Evolutionary conservation across 208 protist species (phyloP), one percentile per base, ranked within the genome.

Genomic region (Trypanosoma melophagium): DNA sequence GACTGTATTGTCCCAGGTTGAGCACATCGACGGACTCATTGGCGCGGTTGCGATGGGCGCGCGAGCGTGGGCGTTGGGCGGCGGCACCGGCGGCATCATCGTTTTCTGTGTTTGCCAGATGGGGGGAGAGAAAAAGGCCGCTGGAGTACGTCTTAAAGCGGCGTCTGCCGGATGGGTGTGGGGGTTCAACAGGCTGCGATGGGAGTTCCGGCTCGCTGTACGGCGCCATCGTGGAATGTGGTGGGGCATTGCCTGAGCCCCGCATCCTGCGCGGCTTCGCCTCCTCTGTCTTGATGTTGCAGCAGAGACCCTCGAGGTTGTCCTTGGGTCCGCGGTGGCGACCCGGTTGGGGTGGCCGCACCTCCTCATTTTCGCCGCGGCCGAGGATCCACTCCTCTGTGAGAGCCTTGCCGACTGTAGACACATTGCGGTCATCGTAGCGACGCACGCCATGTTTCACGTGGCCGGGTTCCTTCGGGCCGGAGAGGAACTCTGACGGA

Each of bases 11-110:
- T 56, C 77, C 74, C 25, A 94, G 89, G 76, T 90, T 87, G 41
- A 88, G 77, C 40, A 94, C 83, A 57, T 94, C 77, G 24, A 81
- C 60, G 3, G 85, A 92, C 73, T 83, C 68, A 81, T 94, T 94
- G 3, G 84, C 57, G 63, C 75, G 80, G 77, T 84, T 81, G 2
- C 66, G 40, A 42, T 45, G 40, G 16, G 21, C 14, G n/a, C 53
- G 44, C 17, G 38, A 53, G 22, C 13, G n/a, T 61, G 22, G 38
- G 24, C 28, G 16, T 19, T 51, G 17, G 5, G 7, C 28, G 5
- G 28, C 5, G 28, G 28, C 5, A 1, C 28, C 28, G 5, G 28
- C 5, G 28, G 28, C 5, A 1, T 35, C 28, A 1, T 35, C 28
- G 28, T 35, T 35, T 51, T 24, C 47, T 24, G 22, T 14, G 17